These are phyloP conservation scores for Gossypium bickii DNA, from an alignment of 345 rosid species.

Conservation along the genomic window DNA sequence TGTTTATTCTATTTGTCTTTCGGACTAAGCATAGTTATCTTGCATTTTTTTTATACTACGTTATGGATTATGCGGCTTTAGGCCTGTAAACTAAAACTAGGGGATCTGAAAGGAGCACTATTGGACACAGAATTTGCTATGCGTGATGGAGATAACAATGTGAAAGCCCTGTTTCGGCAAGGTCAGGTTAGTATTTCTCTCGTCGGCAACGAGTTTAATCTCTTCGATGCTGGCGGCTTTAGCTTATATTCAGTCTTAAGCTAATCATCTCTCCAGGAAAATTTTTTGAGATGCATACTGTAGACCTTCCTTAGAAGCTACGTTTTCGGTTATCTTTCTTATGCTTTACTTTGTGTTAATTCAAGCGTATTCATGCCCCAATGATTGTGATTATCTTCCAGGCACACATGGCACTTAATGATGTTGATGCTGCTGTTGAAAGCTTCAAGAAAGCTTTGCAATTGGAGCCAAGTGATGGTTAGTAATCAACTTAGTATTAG, in stretches of 20 bases:
- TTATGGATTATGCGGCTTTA: constrained; percentile 21
- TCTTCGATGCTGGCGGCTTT: neutral
- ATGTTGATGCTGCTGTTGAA: constrained; percentile 84
- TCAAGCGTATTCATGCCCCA: neutral
- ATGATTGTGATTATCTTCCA: constrained; percentile 21
- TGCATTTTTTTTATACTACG: neutral
- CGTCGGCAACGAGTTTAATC: constrained; percentile 8
- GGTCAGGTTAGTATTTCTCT: constrained; percentile 66
- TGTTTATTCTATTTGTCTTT: neutral
- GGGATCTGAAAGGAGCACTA: constrained; percentile 89
- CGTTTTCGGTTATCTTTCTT: neutral
- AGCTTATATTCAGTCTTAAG: neutral
- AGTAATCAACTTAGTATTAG: constrained; percentile 10
- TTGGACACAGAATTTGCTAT: constrained; percentile 83
- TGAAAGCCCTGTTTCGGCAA: constrained; percentile 87
- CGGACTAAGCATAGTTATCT: neutral
- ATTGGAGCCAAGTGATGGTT: constrained; percentile 90
- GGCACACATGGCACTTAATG: constrained; percentile 90
- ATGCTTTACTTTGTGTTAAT: constrained; percentile 1
- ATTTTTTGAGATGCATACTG: neutral
- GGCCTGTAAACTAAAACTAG: constrained; percentile 86
- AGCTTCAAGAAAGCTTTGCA: constrained; percentile 81
- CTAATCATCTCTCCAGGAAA: neutral
- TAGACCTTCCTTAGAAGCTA: neutral
- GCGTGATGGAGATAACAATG: constrained; percentile 81